Evolutionary conservation across 192 early-diverging fungal genomes (phyloP), one percentile per base, ranked within the genome.

Genomic region (Coemansia asiatica): DNA sequence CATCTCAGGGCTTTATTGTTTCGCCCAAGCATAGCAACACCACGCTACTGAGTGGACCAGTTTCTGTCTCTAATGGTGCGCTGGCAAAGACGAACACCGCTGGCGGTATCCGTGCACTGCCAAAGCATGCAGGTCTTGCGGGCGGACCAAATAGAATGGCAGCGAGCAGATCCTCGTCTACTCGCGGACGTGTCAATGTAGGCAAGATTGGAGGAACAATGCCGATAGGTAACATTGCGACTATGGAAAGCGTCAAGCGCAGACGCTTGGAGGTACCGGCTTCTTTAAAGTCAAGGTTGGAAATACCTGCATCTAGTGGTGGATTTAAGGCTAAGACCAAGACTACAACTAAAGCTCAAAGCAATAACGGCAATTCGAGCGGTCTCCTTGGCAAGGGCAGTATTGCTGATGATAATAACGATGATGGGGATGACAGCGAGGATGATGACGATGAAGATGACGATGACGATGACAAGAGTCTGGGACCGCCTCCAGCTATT

Each of bases 1-100:
- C 76, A 8, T 73, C 76, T 4, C 67, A 71, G 60, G 76, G 76
- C 1, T 79, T 79, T 61, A 74, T 58, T 21, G 76, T 79, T 36
- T 49, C 76, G 16, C 66, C 64, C 22, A 79, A 67, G 51, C 64
- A 66, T 26, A 61, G 53, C 25, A 49, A 50, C 31, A 49, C 23
- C 2, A 19, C 74, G n/a, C 29, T 38, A 61, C n/a, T 10, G 15
- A n/a, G 27, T 13, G 56, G 6, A 44, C 16, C 36, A 12, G 33
- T 25, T 56, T 16, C 23, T 47, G 36, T 13, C 10, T 44, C 40
- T 44, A 44, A 44, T 16, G 40, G 15, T 12, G 40, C 15, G 40
- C 40, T 44, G 10, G 15, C 40, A 44, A 44, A 44, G 40, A 44
- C 40, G 40, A 44, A 13, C 40, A 44, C 40, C 40, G 40, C 8